phyloP scores from a whole-genome alignment of 768 basidiomycete genomes.

The Solioccasus polychromus region DNA sequence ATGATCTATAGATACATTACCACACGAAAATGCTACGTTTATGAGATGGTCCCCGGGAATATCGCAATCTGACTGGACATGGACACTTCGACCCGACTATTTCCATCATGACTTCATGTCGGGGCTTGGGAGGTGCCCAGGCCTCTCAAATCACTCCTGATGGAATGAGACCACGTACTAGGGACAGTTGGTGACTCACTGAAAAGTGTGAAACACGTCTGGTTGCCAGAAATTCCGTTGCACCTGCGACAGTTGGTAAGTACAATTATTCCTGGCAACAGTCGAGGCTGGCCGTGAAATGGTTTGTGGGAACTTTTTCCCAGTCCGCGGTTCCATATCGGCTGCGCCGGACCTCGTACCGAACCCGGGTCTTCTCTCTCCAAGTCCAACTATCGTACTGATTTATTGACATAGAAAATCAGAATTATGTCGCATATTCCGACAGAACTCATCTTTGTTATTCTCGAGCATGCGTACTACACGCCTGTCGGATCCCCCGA shows the following conservation, averaged over 20 bases:
- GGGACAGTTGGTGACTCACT: too few species aligned
- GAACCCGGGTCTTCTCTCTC: too few species aligned
- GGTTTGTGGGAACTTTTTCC: too few species aligned
- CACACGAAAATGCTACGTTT: constrained; percentile 9
- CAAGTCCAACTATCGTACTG: too few species aligned
- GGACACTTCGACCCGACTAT: constrained; percentile 6
- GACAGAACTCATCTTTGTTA: constrained; percentile 19
- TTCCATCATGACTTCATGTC: constrained; percentile 12
- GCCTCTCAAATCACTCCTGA: too few species aligned
- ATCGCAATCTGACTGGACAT: constrained; percentile 15
- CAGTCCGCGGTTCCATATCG: too few species aligned
- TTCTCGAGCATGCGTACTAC: constrained; percentile 29
- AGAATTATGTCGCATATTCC: constrained; percentile 19
- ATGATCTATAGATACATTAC: constrained; percentile 13
- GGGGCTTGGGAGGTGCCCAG: constrained; percentile 7
- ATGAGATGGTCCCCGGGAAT: neutral
- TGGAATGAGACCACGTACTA: neutral
- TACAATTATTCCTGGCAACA: too few species aligned
- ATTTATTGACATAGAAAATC: neutral
- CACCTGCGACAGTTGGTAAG: too few species aligned
- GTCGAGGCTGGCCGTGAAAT: too few species aligned
- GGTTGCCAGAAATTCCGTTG: too few species aligned
- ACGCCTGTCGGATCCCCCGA: constrained; percentile 14
- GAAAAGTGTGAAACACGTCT: too few species aligned
- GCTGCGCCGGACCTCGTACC: too few species aligned